Percentiles rank a stretch among this genome's conserved stretches.
Evolutionary conservation across 129 eudicot genomes (phyloP).

Genomic region (Oenanthe sinensis): DNA sequence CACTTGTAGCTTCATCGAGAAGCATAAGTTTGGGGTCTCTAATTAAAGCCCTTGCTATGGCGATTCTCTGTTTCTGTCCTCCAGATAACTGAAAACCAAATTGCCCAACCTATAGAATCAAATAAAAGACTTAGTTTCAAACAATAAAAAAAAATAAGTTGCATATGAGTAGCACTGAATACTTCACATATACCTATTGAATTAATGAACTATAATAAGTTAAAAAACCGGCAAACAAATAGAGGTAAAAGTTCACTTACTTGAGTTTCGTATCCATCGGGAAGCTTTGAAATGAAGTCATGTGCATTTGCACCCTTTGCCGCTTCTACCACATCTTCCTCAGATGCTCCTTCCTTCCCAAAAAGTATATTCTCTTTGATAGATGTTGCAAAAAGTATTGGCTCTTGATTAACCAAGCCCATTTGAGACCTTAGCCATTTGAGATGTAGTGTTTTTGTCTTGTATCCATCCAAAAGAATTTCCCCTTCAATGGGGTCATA

Average conservation of each 20-base stretch:
- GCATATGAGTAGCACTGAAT: neutral
- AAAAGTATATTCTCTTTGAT: conserved; percentile 67
- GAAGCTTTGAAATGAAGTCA: conserved; percentile 55
- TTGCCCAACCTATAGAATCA: conserved; percentile 55
- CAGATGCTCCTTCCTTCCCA: conserved; percentile 60
- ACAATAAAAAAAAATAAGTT: neutral
- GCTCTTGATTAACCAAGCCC: conserved; percentile 80
- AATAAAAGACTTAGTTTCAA: neutral
- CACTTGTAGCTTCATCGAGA: conserved; percentile 84
- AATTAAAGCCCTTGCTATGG: conserved; percentile 69
- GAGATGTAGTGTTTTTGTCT: conserved; percentile 53
- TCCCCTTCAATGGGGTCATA: conserved; percentile 70
- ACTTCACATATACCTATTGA: neutral
- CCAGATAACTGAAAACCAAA: conserved; percentile 71
- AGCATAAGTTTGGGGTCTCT: conserved; percentile 55
- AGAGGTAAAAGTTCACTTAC: conserved; percentile 18
- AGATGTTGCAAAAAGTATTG: conserved; percentile 68
- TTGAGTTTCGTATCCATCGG: conserved; percentile 65
- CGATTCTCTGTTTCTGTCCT: conserved; percentile 73
- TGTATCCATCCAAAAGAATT: conserved; percentile 49
- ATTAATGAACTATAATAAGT: neutral
- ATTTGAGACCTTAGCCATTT: conserved; percentile 75
- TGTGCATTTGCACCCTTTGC: conserved; percentile 71
- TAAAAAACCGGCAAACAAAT: neutral
- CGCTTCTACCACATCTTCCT: conserved; percentile 50